phyloP scores from a whole-genome alignment of 352 stramenopile genomes.

The Aphanomyces euteiches region DNA sequence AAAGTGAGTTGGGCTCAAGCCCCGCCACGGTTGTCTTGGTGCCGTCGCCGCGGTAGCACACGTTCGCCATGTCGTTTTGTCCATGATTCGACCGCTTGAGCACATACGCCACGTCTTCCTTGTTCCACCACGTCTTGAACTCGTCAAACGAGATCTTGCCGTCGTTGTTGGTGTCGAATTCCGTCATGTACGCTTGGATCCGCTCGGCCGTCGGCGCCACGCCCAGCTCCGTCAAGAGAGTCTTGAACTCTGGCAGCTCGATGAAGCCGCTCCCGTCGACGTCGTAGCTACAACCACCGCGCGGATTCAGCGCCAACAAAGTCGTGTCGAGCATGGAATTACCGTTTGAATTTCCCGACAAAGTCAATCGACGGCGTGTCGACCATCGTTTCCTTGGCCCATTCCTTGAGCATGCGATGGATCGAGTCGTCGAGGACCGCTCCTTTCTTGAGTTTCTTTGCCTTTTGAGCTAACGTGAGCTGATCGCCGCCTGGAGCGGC shows the following conservation, averaged over 20 bases:
- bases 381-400: slow-evolving; percentile 71
- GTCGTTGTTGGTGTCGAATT: slow-evolving; percentile 77
- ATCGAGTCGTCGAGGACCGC: slow-evolving; percentile 54
- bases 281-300: slow-evolving; percentile 42
- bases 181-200: slow-evolving; percentile 74
- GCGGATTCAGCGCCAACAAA: neutral
- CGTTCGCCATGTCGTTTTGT: slow-evolving; percentile 49
- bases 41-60: slow-evolving; percentile 72
- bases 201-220: slow-evolving; percentile 74
- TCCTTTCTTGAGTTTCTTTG: slow-evolving; percentile 31
- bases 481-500: slow-evolving; percentile 41
- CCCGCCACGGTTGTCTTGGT: slow-evolving; percentile 44
- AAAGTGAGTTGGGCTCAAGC: slow-evolving; percentile 78
- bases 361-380: slow-evolving; percentile 72
- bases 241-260: slow-evolving; percentile 81
- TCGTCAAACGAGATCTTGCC: slow-evolving; percentile 83
- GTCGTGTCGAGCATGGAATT: too few species aligned
- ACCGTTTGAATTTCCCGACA: slow-evolving; percentile 59
- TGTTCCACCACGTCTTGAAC: slow-evolving; percentile 87
- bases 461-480: slow-evolving; percentile 27
- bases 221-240: slow-evolving; percentile 80
- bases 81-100: slow-evolving; percentile 61
- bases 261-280: slow-evolving; percentile 65
- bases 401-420: slow-evolving; percentile 76
- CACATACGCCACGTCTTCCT: slow-evolving; percentile 73